These are phyloP conservation scores for Bipolaris oryzae DNA, from an alignment of 2,329 filamentous ascomycete genomes.

Conservation along the genomic window DNA sequence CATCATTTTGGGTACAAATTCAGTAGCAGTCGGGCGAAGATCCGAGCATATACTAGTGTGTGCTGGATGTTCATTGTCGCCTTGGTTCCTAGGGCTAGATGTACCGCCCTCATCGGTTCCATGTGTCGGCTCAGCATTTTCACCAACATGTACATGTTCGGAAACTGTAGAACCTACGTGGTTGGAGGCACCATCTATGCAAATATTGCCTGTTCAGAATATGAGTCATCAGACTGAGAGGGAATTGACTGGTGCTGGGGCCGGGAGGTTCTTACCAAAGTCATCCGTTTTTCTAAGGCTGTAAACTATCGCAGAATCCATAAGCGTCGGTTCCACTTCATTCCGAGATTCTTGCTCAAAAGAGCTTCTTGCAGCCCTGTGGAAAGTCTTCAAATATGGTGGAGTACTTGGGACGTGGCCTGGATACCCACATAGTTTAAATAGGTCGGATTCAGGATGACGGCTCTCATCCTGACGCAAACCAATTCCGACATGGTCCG, in stretches of 20 bases:
- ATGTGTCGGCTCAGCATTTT: slow-evolving; percentile 7
- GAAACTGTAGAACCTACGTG: not conserved
- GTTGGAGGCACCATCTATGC: not conserved
- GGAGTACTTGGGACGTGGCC: not conserved
- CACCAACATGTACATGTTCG: not conserved
- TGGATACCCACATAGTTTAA: too few species aligned
- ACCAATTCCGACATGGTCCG: not conserved
- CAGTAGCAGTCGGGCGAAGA: slow-evolving; percentile 40
- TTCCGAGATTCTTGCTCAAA: slow-evolving; percentile 23
- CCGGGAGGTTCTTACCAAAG: slow-evolving; percentile 23
- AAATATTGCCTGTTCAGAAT: slow-evolving; percentile 7
- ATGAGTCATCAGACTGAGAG: slow-evolving; percentile 21
- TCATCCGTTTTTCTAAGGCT: slow-evolving; percentile 19
- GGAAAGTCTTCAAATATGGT: not conserved
- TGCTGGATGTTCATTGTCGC: slow-evolving; percentile 19
- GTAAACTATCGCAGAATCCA: slow-evolving; percentile 24
- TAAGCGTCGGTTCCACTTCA: slow-evolving; percentile 7
- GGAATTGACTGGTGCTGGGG: not conserved
- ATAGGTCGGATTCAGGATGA: not conserved
- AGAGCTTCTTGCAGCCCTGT: slow-evolving; percentile 20
- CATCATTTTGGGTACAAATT: slow-evolving; percentile 33
- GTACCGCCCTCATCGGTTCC: slow-evolving; percentile 17
- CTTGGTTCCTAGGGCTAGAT: slow-evolving; percentile 5
- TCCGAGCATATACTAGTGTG: slow-evolving; percentile 28
- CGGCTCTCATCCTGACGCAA: not conserved